Conservation (phyloP, 768 basidiomycete species). For the Naganishia randhawae region DNA sequence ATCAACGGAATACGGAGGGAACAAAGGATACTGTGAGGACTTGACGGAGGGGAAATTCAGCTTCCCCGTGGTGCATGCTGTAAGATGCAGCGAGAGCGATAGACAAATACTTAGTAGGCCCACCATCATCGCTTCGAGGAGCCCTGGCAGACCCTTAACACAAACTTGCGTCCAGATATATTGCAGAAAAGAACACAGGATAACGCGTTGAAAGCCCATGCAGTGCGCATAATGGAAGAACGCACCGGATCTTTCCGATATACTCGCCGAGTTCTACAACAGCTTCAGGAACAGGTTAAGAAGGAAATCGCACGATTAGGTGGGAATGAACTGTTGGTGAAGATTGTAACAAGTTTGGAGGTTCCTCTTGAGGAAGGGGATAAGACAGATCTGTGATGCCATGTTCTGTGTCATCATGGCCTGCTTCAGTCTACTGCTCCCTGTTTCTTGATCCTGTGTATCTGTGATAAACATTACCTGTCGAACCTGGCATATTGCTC, state of each 20-base stretch:
- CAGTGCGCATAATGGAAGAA: slow-evolving; percentile 71
- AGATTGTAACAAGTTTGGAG: slow-evolving; percentile 51
- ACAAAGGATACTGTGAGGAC: slow-evolving; percentile 77
- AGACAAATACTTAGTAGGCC: slow-evolving; percentile 75
- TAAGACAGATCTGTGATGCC: not conserved
- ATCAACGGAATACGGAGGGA: slow-evolving; percentile 74
- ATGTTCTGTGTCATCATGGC: not conserved
- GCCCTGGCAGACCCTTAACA: slow-evolving; percentile 1
- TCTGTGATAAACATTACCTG: too few species aligned
- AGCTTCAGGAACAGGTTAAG: slow-evolving; percentile 65
- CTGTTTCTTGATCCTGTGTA: too few species aligned
- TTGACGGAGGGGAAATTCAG: slow-evolving; percentile 96
- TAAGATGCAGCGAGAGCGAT: slow-evolving; percentile 64
- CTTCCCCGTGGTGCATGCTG: slow-evolving; percentile 87
- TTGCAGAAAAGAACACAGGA: slow-evolving; percentile 82
- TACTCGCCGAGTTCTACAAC: slow-evolving; percentile 65
- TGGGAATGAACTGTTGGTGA: slow-evolving; percentile 63
- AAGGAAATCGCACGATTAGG: slow-evolving; percentile 70
- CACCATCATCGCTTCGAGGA: not conserved
- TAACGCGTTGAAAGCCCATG: slow-evolving; percentile 72
- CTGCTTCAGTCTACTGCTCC: too few species aligned
- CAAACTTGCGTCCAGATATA: slow-evolving; percentile 61
- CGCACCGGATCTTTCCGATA: slow-evolving; percentile 84
- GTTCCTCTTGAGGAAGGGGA: slow-evolving; percentile 2
- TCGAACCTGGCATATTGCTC: too few species aligned